Evolutionary conservation across 2,329 filamentous ascomycete genomes (phyloP), one percentile per base, ranked within the genome.

Genomic region (Thielaviopsis euricoi): DNA sequence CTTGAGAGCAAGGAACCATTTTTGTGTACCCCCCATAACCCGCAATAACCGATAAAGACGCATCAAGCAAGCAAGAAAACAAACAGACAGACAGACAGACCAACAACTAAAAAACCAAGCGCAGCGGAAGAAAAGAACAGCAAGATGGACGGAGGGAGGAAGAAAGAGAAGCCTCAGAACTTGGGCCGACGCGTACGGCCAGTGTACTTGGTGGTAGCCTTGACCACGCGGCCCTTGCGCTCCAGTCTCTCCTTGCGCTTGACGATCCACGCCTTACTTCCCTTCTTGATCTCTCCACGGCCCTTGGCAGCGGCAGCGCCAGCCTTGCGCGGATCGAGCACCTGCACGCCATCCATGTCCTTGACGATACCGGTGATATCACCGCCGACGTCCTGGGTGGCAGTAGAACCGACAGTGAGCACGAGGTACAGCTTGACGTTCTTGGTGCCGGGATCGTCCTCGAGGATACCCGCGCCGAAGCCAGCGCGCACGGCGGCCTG

Each of bases 351-450:
- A 21, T 93, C 87, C 89, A 97, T 88, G 1, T 87, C 88, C 60
- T 84, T 79, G 13, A 98, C 89, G 2, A 95, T 86, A 6, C 87
- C 86, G 0, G 90, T 96, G 62, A 98, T 96, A 67, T 95, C 90
- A 9, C 86, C 85, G 1, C 79, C 78, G 5, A 56, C 53, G 33
- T 73, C 74, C 1, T 74, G 72, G 0, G 73, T 67, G 0, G 71
- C 72, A 0, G 71, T 71, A 3, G 81, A 81, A 33, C 91, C 93
- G 1, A 95, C 93, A 0, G 89, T 96, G 33, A 98, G 73, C 0
- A 98, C 91, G 2, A 98, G 76, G 69, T 98, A 98, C n/a, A 94
- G 76, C 76, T 98, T 98, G 64, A 85, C 82, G 67, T 90, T 96
- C 77, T 98, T 98, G 43, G 93, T 98, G 50, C 89, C 91, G 0